Evolutionary conservation across 2,329 filamentous ascomycete species (phyloP), one percentile per base, ranked within the genome.

Genomic region (Cytospora mali): DNA sequence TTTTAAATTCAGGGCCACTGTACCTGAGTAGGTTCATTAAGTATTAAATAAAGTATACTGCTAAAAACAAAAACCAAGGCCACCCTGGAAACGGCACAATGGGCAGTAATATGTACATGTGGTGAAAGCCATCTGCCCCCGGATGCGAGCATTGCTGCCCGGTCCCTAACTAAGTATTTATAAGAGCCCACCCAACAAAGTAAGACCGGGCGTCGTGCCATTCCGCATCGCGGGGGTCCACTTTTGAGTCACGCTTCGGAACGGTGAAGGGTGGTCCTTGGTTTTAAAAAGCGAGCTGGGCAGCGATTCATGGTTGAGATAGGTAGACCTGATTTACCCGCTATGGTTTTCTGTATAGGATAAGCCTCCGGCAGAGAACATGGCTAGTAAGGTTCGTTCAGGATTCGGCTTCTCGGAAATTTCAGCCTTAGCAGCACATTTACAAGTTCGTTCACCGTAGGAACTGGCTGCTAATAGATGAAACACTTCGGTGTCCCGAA

Each of bases 161-260:
- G 39, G 39, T 46, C 7, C 6, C 39, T 21, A 21, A 10, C 10
- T 16, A 9, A 21, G n/a, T 46, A 46, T 46, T 46, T 21, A 46
- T 46, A 11, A 46, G n/a, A n/a, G n/a, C 39, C 39, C 39, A n/a
- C 33, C 51, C 23, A 33, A 18, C 50, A 13, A 49, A 25, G n/a
- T n/a, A n/a, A 55, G 52, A 60, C 51, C 46, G 42, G 49, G 25
- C 46, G 21, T 61, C 57, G 35, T 56, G 57, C 57, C 57, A 63
- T 54, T 63, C 51, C 52, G 46, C 55, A 59, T 29, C 52, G 16
- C 6, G 27, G 58, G n/a, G 56, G 35, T 61, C 61, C 61, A 63
- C 61, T 58, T 58, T 46, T 31, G 18, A 50, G 50, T 54, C 25
- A 51, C 39, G 49, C 54, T 46, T 53, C 46, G 56, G 46, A 59